phyloP scores from a whole-genome alignment of 148 eudicot species.

The Euryodendron excelsum region DNA sequence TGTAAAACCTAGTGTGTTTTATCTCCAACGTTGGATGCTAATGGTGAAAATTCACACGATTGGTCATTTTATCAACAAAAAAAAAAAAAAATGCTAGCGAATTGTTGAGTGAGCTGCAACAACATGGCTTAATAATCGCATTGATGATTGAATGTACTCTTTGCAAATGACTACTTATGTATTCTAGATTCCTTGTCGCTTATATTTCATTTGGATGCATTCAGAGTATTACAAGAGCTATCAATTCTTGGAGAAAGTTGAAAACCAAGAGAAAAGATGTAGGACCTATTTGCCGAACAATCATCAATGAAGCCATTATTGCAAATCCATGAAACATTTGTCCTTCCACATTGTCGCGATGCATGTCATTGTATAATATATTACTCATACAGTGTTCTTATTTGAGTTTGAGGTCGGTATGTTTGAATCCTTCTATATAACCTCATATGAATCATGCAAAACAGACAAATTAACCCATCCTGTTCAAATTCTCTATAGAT shows the following conservation, averaged over 20 bases:
- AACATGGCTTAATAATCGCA: slow-evolving; percentile 3
- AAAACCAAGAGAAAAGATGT: background rate
- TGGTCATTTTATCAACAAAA: too few species aligned
- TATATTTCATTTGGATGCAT: slow-evolving; percentile 10
- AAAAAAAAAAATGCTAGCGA: too few species aligned
- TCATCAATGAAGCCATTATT: slow-evolving; percentile 11
- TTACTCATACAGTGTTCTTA: background rate
- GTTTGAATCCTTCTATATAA: background rate
- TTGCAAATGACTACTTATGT: background rate
- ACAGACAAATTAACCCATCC: too few species aligned
- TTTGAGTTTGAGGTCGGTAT: background rate
- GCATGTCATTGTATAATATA: background rate
- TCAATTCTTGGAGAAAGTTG: slow-evolving; percentile 7
- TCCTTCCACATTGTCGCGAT: slow-evolving; percentile 13
- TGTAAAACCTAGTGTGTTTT: too few species aligned
- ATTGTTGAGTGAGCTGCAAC: background rate
- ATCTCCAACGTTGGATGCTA: too few species aligned
- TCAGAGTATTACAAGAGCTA: slow-evolving; percentile 3
- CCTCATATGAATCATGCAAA: background rate
- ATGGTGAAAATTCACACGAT: too few species aligned
- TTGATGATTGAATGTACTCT: background rate
- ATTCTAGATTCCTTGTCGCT: slow-evolving; percentile 10
- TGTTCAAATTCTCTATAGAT: too few species aligned
- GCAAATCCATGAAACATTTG: slow-evolving; percentile 12
- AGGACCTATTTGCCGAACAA: slow-evolving; percentile 14